Evolutionary conservation across 2,329 filamentous ascomycete species (phyloP), one percentile per base, ranked within the genome.

Genomic region (Scedosporium aurantiacum): DNA sequence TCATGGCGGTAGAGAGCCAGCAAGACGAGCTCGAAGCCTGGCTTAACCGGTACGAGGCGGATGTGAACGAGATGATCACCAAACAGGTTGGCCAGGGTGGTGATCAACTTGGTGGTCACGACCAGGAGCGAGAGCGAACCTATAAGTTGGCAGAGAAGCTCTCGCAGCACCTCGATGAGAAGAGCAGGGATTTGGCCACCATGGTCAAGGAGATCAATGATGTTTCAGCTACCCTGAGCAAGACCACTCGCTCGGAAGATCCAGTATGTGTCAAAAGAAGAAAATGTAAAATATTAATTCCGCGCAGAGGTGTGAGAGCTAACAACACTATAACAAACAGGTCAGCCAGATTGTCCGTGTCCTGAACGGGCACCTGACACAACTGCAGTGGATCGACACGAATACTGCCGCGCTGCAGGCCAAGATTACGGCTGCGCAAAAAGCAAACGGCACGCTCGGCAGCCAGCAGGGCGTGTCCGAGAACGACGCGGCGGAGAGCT

Each of bases 141-240:
- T 97, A 97, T 78, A 95, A 96, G 80, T 79, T 95, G 60, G 94
- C 94, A 1, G 94, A 99, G 79, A 94, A 91, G 74, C 82, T 97
- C 65, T 91, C 91, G 10, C 90, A 96, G 70, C 86, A 90, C 66
- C 79, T 99, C 65, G 92, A 96, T 62, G 91, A 96, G 68, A 95
- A 97, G 85, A 91, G 91, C 70, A 90, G 91, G 71, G 91, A 96
- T 71, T 79, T 99, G 65, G 86, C 85, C 57, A 93, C 91, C 76
- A 97, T 99, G 91, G 96, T 99, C 68, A 92, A 96, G 71, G 94
- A 97, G 75, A 96, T 99, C 71, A 99, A 99, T 72, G 85, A 87
- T 67, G 93, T 95, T 64, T 94, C 90, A n/a, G 83, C 89, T 61
- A 91, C 87, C 25, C 78, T 99, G 66, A 93, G 86, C 80, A 96